Percentiles rank a stretch among this genome's conserved stretches.
Evolutionary conservation across 345 rosid species (phyloP).

Genomic region (Salix dunnii): DNA sequence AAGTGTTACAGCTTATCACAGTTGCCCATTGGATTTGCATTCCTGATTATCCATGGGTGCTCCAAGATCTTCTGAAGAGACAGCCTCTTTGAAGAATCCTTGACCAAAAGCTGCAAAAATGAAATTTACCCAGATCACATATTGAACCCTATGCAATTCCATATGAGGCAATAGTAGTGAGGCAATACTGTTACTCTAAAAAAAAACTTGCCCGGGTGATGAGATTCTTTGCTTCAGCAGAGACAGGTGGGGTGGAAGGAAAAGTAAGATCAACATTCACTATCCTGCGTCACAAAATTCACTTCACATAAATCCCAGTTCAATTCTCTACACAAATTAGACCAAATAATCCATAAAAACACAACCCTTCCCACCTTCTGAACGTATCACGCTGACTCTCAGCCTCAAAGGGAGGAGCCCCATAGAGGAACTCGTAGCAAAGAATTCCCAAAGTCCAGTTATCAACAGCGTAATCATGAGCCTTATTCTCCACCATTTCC

Average conservation of each 20-base stretch:
- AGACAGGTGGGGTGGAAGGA: constrained; percentile 58
- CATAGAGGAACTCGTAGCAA: constrained; percentile 93
- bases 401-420: constrained; percentile 89
- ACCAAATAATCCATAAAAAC: not conserved
- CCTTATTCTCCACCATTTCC: constrained; percentile 90
- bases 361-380: constrained; percentile 49
- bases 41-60: constrained; percentile 85
- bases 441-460: constrained; percentile 93
- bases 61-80: constrained; percentile 76
- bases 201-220: constrained; percentile 47
- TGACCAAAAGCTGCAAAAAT: constrained; percentile 70
- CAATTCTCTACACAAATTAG: not conserved
- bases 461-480: constrained; percentile 88
- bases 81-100: constrained; percentile 78
- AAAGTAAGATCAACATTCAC: constrained; percentile 69
- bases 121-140: constrained; percentile 3
- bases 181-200: not conserved
- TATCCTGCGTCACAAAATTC: constrained; percentile 51
- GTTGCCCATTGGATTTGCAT: constrained; percentile 66
- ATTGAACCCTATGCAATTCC: not conserved
- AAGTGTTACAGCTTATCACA: constrained; percentile 25
- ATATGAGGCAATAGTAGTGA: too few relatives aligned
- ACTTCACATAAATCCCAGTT: constrained; percentile 3
- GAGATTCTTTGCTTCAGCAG: constrained; percentile 69
- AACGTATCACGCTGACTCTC: constrained; percentile 78